These are phyloP conservation scores for Fusarium sp. DNA, from an alignment of 2,329 filamentous ascomycete species.

Conservation along the genomic window DNA sequence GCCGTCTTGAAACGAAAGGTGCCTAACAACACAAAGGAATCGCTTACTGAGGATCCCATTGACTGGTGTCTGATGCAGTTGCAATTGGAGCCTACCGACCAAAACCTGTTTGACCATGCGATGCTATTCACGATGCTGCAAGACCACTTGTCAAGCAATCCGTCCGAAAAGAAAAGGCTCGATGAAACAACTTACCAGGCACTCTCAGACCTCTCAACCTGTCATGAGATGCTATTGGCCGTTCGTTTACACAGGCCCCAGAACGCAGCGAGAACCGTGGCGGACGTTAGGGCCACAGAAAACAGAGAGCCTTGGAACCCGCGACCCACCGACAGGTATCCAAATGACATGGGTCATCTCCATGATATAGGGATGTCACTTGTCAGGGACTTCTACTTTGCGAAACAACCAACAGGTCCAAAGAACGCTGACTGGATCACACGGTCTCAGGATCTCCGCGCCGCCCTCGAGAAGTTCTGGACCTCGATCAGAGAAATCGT, in stretches of 20 bases:
- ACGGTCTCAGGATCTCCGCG: too few species aligned
- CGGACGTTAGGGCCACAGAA: not conserved
- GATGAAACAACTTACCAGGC: not conserved
- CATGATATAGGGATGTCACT: too few species aligned
- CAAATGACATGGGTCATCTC: too few species aligned
- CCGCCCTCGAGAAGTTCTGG: too few species aligned
- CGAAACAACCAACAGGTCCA: too few species aligned
- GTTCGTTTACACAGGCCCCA: not conserved
- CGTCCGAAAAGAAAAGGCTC: rapidly evolving
- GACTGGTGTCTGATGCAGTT: not conserved
- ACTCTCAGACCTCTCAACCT: not conserved
- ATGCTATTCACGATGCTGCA: not conserved
- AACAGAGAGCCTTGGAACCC: not conserved
- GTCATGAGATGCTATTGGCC: rapidly evolving
- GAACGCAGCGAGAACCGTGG: not conserved
- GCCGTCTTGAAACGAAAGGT: not conserved
- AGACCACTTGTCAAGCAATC: rapidly evolving
- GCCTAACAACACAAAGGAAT: not conserved
- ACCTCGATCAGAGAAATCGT: too few species aligned
- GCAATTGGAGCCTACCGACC: not conserved
- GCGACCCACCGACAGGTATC: not conserved
- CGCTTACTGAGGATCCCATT: not conserved
- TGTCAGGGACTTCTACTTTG: too few species aligned
- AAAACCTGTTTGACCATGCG: not conserved
- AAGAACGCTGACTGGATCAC: too few species aligned